phyloP scores from a whole-genome alignment of 805 yeast genomes.

The Saccharomycopsis vini region DNA sequence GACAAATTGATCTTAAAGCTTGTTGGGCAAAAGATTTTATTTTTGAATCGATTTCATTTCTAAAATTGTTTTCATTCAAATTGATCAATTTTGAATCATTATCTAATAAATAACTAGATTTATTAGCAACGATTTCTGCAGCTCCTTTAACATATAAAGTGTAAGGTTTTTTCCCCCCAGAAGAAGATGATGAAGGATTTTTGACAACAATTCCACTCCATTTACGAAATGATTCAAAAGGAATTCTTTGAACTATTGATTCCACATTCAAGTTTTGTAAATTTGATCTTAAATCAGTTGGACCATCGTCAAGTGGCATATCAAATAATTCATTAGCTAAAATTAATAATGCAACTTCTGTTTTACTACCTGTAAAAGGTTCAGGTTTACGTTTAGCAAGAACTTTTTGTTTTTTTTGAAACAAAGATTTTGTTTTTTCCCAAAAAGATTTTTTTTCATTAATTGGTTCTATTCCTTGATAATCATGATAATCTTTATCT shows the following conservation, averaged over 20 bases:
- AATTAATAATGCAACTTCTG: conserved; percentile 80
- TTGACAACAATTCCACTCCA: conserved; percentile 80
- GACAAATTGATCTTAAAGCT: conserved; percentile 83
- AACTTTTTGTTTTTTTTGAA: conserved; percentile 20
- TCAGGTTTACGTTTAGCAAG: conserved; percentile 31
- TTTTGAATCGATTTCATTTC: conserved; percentile 28
- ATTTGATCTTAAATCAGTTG: conserved; percentile 29
- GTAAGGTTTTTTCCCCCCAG: conserved; percentile 24
- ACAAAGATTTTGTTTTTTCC: conserved; percentile 14
- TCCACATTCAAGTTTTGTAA: conserved; percentile 25
- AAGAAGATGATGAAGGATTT: conserved; percentile 22
- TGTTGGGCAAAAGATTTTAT: conserved; percentile 58
- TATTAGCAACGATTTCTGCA: conserved; percentile 60
- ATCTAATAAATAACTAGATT: conserved; percentile 1
- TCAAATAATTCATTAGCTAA: conserved; percentile 54
- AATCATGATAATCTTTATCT: conserved; percentile 27
- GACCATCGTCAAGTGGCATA: conserved; percentile 35
- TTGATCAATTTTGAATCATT: conserved; percentile 14
- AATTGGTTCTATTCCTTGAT: conserved; percentile 22
- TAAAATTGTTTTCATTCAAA: neutral
- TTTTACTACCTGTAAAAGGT: conserved; percentile 82
- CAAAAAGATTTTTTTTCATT: conserved; percentile 17
- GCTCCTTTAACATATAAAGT: conserved; percentile 85
- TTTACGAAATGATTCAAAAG: conserved; percentile 87
- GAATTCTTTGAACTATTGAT: conserved; percentile 59